These are phyloP conservation scores for Fagopyrum tataricum DNA, from an alignment of 148 eudicot genomes.

Conservation along the genomic window DNA sequence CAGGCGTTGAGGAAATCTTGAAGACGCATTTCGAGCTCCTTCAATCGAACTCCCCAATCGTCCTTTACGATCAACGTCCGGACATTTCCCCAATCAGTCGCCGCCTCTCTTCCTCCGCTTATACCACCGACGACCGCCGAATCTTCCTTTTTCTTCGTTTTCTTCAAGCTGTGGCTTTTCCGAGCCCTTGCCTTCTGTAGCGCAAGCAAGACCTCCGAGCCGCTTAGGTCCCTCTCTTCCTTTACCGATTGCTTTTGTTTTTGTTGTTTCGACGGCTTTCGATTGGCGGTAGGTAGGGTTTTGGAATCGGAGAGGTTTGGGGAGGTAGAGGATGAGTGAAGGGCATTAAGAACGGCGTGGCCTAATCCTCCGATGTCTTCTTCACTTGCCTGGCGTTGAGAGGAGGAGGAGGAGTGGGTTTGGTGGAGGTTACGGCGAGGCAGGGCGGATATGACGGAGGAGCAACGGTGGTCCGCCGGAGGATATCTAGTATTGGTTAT, in stretches of 20 bases:
- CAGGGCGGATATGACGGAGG: not conserved
- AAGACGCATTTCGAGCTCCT: conserved; percentile 42
- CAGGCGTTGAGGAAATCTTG: conserved; percentile 22
- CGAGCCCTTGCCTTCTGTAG: conserved; percentile 35
- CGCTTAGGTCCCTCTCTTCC: conserved; percentile 26
- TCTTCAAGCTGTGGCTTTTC: conserved; percentile 22
- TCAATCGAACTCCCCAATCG: conserved; percentile 47
- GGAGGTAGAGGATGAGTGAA: conserved; percentile 14
- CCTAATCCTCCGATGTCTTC: conserved; percentile 23
- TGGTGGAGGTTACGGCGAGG: not conserved
- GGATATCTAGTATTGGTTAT: not conserved
- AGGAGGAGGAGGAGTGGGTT: not conserved
- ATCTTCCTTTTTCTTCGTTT: conserved; percentile 16
- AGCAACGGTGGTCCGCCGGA: not conserved
- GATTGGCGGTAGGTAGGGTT: conserved; percentile 6
- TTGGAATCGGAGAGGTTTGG: not conserved
- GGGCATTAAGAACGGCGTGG: conserved; percentile 19
- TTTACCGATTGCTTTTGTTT: conserved; percentile 1
- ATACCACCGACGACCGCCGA: not conserved
- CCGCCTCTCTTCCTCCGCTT: conserved; percentile 7
- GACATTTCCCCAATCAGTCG: conserved; percentile 21
- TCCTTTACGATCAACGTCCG: conserved; percentile 33
- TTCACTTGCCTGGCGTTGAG: not conserved
- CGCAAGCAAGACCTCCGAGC: conserved; percentile 44
- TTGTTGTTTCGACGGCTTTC: not conserved